These are phyloP conservation scores for Cystofilobasidium macerans DNA, from an alignment of 768 basidiomycete species.

Conservation along the genomic window DNA sequence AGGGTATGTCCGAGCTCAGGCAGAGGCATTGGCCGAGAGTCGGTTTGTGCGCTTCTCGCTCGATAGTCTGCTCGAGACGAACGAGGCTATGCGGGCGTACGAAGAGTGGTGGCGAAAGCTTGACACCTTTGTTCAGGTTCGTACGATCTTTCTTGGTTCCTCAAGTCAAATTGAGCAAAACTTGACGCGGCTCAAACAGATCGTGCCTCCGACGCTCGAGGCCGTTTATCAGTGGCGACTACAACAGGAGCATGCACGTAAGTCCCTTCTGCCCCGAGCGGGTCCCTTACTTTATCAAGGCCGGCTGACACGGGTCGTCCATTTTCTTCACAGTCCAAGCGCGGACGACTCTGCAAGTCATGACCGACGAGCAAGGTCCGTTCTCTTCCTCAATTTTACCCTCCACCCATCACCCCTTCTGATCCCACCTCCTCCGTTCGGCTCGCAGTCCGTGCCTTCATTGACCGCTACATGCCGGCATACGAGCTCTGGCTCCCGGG, in stretches of 20 bases:
- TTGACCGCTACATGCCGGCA: constrained; percentile 86
- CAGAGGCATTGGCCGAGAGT: background rate
- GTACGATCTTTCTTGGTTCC: background rate
- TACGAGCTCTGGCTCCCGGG: constrained; percentile 76
- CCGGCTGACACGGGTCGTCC: background rate
- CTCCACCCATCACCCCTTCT: background rate
- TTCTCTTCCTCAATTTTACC: background rate
- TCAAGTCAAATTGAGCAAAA: background rate
- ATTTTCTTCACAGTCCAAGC: background rate
- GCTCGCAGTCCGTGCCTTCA: constrained; percentile 50
- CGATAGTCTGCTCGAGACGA: constrained; percentile 53
- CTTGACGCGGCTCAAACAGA: background rate
- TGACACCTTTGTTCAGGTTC: constrained; percentile 70
- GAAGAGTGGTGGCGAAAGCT: constrained; percentile 48
- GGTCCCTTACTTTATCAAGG: no score
- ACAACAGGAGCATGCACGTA: constrained; percentile 60
- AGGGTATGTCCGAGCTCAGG: constrained; percentile 41
- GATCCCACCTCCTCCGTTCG: background rate
- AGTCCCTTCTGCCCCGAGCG: no score
- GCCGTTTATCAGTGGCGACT: constrained; percentile 78
- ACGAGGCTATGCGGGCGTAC: constrained; percentile 53
- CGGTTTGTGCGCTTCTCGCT: constrained; percentile 28
- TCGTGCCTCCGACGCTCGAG: constrained; percentile 11
- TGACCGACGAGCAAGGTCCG: background rate
- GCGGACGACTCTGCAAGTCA: background rate